Base-by-base conservation (phyloP, 176 grass and related monocot genomes). In the Melocanna baccifera region DNA sequence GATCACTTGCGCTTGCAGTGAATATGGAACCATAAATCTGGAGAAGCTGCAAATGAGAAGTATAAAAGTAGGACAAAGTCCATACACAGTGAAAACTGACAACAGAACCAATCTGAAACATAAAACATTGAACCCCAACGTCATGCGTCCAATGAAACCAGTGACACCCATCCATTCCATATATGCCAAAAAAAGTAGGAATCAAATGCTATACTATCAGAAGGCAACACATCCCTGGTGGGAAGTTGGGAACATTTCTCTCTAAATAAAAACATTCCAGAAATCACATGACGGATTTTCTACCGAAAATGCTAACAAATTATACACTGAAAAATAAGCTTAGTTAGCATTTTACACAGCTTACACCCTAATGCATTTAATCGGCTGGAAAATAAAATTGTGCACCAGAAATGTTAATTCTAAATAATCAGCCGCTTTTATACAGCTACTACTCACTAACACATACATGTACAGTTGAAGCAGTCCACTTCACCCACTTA, bases 381-480 rank as follows among this genome's bases (percentile, higher is more conserved):
- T 78, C 67, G 67, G 26, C 22, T 66, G 25, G 26, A n/a, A 77
- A 90, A 78, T 70, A 42, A 77, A 58, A 79, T 41, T 37, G 69
- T 69, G 76, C 86, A 81, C 39, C 83, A 50, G 39, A 51, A 76
- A 83, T 72, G 75, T 57, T 81, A 77, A 86, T 77, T 86, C 64
- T 77, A 77, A 67, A 90, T n/a, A 73, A 65, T 77, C 57, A 67
- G 55, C 73, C 73, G 15, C 82, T 65, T 82, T 62, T 62, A 72
- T 73, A 76, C n/a, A 66, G 76, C 22, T 85, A 22, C 82, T 79
- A 67, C 72, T 79, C 63, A 61, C 73, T 80, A 88, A 64, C 73
- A 84, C 67, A 93, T 55, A 82, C 85, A 90, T 88, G 73, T 88
- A 90, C 91, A 93, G 77, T 86, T 75, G 40, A 86, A 70, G 57